Evolutionary conservation across 257 asterid species (phyloP), one percentile per base, ranked within the genome.

Genomic region (Linaria vulgaris): DNA sequence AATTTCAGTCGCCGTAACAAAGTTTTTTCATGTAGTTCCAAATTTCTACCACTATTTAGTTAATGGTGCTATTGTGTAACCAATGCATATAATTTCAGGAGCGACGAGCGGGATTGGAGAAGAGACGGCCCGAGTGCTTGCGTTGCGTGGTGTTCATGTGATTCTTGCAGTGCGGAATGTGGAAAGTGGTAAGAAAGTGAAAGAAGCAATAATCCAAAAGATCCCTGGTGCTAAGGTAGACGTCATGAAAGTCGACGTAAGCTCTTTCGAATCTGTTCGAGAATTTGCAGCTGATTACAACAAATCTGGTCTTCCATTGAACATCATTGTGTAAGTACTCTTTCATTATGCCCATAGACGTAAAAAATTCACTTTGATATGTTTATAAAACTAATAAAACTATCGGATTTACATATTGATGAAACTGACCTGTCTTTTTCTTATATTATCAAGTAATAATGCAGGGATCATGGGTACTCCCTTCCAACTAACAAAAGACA

Each of bases 41-140:
- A n/a, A n/a, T n/a, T n/a, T n/a, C n/a, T n/a, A n/a, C n/a, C n/a
- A n/a, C n/a, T 27, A 3, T 27, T 27, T 27, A 27, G 3, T 27
- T 27, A 27, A n/a, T n/a, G 34, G 34, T 27, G 34, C 34, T 4
- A 4, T 1, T 34, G 41, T n/a, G 12, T 47, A 47, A 15, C 3
- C 4, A 17, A 45, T 37, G n/a, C 6, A 27, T 27, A 2, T 3
- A 27, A 19, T 67, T 67, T 3, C 90, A 84, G 96, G 94, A 67
- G 94, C 94, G 21, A 84, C 95, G 20, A 84, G 95, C 68, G 91
- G 88, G 43, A 83, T 85, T 45, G 94, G 90, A 38, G 67, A 66
- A 41, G 90, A 83, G 74, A 79, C 85, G 0, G 15, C 88, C 0
- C 79, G 83, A 57, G 82, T 83, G 54, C 81, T 83, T 50, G 82